These are phyloP conservation scores for Lotus japonicus DNA, from an alignment of 306 rosid species.

Conservation along the genomic window DNA sequence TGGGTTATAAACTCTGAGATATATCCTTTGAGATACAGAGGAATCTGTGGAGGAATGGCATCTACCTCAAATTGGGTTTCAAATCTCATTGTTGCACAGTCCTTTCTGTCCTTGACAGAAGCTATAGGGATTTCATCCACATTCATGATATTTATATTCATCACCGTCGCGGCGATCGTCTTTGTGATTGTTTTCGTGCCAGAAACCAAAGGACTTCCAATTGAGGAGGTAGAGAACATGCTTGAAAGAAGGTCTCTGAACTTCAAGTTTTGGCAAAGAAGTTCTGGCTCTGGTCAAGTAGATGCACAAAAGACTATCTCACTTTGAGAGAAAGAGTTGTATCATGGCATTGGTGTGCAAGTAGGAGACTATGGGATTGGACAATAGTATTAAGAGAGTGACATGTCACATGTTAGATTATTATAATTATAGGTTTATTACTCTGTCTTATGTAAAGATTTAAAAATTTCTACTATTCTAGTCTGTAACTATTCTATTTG, in stretches of 20 bases:
- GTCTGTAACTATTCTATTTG: not conserved
- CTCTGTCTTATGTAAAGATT: not conserved
- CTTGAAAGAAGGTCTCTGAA: slow-evolving; percentile 37
- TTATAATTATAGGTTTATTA: not conserved
- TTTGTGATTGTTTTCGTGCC: slow-evolving; percentile 51
- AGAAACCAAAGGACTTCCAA: slow-evolving; percentile 58
- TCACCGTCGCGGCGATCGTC: slow-evolving; percentile 38
- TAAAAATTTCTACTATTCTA: not conserved
- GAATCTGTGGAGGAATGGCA: slow-evolving; percentile 65
- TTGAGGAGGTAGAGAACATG: slow-evolving; percentile 59
- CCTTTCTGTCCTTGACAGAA: slow-evolving; percentile 42
- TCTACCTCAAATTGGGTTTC: slow-evolving; percentile 57
- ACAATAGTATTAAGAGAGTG: not conserved
- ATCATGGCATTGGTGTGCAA: not conserved
- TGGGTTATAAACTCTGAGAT: slow-evolving; percentile 76
- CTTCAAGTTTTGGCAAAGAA: slow-evolving; percentile 47
- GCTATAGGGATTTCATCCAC: slow-evolving; percentile 52
- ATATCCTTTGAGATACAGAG: slow-evolving; percentile 52
- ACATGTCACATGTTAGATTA: not conserved
- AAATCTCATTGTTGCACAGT: slow-evolving; percentile 53
- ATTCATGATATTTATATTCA: slow-evolving; percentile 43
- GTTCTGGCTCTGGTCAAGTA: not conserved
- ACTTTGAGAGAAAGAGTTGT: not conserved
- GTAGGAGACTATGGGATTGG: not conserved
- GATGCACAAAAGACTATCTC: not conserved